phyloP scores from a whole-genome alignment of 306 rosid genomes.

The Cucurbita ficifolia region DNA sequence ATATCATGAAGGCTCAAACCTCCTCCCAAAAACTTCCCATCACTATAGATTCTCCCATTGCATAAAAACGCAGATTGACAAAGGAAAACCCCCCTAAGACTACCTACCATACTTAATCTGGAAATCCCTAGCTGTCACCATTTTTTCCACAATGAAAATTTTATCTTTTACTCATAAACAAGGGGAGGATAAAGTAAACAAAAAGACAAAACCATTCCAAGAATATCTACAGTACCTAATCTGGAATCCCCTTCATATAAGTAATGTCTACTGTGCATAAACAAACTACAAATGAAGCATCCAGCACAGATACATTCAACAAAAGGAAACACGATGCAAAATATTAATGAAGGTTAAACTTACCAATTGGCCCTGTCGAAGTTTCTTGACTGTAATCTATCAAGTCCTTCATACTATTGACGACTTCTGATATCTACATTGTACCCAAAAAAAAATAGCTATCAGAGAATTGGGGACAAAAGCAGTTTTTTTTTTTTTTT shows the following conservation, averaged over 20 bases:
- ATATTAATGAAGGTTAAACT: slow-evolving; percentile 15
- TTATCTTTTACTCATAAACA: background rate
- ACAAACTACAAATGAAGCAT: background rate
- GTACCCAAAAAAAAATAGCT: background rate
- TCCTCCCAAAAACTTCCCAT: background rate
- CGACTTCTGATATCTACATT: slow-evolving; percentile 89
- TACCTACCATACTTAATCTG: background rate
- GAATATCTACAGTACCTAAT: background rate
- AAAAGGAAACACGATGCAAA: background rate
- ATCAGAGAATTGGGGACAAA: background rate
- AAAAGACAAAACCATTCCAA: background rate
- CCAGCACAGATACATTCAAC: background rate
- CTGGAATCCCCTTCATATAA: background rate
- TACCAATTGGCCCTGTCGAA: slow-evolving; percentile 84
- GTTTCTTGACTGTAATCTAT: slow-evolving; percentile 91
- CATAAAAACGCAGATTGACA: background rate
- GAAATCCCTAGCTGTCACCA: background rate
- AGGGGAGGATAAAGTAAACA: background rate
- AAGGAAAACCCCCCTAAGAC: background rate
- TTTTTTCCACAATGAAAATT: background rate
- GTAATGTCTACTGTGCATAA: background rate
- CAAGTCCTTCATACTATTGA: slow-evolving; percentile 96
- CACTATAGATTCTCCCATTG: background rate
- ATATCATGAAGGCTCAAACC: background rate
- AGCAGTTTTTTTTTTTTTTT: background rate